Evolutionary conservation across 202 grass and related monocot species (phyloP).

Genomic region (Zoysia matrella): DNA sequence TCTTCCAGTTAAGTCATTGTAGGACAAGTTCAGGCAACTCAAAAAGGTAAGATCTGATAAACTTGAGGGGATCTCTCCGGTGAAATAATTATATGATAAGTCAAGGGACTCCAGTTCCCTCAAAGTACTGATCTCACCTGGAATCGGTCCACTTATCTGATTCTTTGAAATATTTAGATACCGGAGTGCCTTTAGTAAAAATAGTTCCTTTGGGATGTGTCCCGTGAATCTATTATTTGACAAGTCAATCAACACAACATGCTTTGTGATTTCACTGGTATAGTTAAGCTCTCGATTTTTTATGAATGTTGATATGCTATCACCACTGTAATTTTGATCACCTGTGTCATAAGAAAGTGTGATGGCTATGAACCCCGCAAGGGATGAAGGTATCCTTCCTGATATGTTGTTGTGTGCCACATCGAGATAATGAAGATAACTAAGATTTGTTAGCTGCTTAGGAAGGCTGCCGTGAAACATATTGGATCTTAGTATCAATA

Average conservation of each 20-base stretch:
- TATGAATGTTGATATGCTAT: not conserved
- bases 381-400: conserved; percentile 11
- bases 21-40: conserved; percentile 40
- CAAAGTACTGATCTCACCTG: conserved; percentile 34
- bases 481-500: conserved; percentile 44
- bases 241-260: conserved; percentile 41
- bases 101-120: conserved; percentile 53
- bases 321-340: not conserved
- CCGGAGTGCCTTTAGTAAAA: conserved; percentile 33
- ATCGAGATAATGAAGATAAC: conserved; percentile 48
- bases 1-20: conserved; percentile 49
- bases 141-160: conserved; percentile 46
- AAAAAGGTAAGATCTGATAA: conserved; percentile 47
- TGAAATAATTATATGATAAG: conserved; percentile 50
- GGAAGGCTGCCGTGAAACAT: conserved; percentile 49
- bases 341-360: rapidly evolving
- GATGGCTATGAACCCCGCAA: not conserved
- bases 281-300: no score
- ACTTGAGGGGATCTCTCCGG: conserved; percentile 40
- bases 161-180: conserved; percentile 56
- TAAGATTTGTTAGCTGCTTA: not conserved
- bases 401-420: conserved; percentile 29
- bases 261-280: not conserved
- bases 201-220: conserved; percentile 44
- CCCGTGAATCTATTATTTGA: conserved; percentile 56